Percentiles rank a stretch among this genome's conserved stretches.
Conservation (phyloP, 495 filamentous ascomycete genomes). For the Astrothelium macrocarpum region DNA sequence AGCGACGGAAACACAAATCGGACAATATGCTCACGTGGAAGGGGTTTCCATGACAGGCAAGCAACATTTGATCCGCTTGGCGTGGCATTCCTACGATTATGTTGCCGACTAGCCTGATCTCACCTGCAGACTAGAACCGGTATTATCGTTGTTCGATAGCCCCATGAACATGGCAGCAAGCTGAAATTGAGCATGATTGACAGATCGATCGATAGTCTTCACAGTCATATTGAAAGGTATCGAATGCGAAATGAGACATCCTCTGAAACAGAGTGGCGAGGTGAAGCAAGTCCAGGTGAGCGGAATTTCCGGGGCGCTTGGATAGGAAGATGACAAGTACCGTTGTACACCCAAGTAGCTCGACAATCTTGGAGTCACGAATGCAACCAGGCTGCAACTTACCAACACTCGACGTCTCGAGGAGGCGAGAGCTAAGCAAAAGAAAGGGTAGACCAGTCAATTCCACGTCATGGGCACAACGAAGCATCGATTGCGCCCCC, state of each 20-base stretch:
- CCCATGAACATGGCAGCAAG: too few species aligned
- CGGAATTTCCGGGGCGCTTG: too few species aligned
- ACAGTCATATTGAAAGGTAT: background rate
- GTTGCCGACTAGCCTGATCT: background rate
- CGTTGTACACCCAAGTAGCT: too few species aligned
- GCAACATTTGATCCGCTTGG: background rate
- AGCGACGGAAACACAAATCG: background rate
- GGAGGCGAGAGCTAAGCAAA: background rate
- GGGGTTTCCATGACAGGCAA: background rate
- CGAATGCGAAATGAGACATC: too few species aligned
- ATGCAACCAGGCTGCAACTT: background rate
- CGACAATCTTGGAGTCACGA: too few species aligned
- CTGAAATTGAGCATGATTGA: too few species aligned
- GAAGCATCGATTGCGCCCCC: background rate
- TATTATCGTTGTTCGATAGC: background rate
- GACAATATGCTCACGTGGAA: background rate
- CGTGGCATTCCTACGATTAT: background rate
- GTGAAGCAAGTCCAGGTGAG: too few species aligned
- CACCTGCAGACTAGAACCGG: background rate
- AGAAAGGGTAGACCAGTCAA: background rate
- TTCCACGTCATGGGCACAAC: slow-evolving; percentile 2
- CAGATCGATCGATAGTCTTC: too few species aligned
- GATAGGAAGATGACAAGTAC: too few species aligned
- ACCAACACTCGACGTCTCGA: background rate
- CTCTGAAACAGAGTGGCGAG: too few species aligned